Evolutionary conservation across 106 monocot genomes (phyloP), one percentile per base, ranked within the genome.

Genomic region (Acorus calamus): DNA sequence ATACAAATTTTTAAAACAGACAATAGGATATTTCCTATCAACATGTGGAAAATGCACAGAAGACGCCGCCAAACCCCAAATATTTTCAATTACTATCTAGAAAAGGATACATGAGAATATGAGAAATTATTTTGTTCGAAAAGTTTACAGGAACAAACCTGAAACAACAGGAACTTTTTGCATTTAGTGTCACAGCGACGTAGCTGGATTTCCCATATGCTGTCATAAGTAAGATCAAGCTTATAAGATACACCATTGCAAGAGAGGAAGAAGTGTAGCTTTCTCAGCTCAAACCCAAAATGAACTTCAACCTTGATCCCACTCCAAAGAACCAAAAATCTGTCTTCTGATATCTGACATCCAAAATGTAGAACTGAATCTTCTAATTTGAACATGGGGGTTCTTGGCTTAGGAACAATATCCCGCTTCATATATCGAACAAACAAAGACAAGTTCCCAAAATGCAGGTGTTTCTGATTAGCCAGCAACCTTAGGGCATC

Each of bases 151-250:
- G 50, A 42, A 42, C 69, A 63, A 53, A 88, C 88, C 88, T 76
- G 76, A 63, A 93, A 67, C 54, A 81, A 67, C 42, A 93, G 89
- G 72, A 81, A 86, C 52, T 80, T 59, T 7, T 59, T 66, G 13
- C 7, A 2, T 7, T 74, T 73, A 72, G 47, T 1, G 12, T 8
- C 8, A 42, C 74, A 80, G 43, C 66, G 56, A 14, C 55, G 73
- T 56, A 78, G 69, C 68, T 83, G 78, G 56, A 93, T 93, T 61
- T 93, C 93, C 93, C 93, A 86, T 51, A 93, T 86, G 80, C 89
- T 83, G 44, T 89, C 86, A 64, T 83, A 79, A 62, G 83, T 72
- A 77, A 83, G 77, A 53, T 93, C 83, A 62, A 93, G 81, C 64
- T 93, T 89, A 64, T 83, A 89, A 14, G 66, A 50, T 6, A 42